Evolutionary conservation across 306 rosid genomes (phyloP).

Genomic region (Cucumis melo): DNA sequence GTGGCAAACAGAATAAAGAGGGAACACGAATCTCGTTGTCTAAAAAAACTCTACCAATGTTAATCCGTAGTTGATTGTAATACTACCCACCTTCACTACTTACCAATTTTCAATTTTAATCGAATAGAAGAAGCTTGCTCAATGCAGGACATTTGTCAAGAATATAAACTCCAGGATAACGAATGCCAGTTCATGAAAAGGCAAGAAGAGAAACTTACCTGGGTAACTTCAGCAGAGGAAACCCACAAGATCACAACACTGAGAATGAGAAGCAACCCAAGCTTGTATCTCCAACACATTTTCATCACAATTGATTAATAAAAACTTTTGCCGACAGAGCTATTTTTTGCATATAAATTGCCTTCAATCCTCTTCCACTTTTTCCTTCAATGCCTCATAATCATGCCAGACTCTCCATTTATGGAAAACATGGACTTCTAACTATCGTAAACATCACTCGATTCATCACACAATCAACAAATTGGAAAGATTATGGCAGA

Average conservation of each 20-base stretch:
- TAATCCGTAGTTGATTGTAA: not conserved
- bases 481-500: not conserved
- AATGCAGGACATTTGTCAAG: not conserved
- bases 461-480: not conserved
- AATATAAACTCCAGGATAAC: not conserved
- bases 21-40: not conserved
- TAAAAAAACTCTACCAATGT: not conserved
- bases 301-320: not conserved
- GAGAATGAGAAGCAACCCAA: constrained; percentile 17
- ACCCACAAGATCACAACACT: constrained; percentile 20
- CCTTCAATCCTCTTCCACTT: not conserved
- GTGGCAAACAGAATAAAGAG: not conserved
- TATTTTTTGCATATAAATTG: not conserved
- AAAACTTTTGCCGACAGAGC: not conserved
- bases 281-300: constrained; percentile 19
- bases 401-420: not conserved
- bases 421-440: not conserved
- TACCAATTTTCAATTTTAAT: not conserved
- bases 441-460: not conserved
- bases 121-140: not conserved
- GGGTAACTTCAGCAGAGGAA: constrained; percentile 22
- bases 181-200: not conserved
- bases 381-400: not conserved
- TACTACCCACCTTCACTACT: not conserved
- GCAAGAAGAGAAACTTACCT: constrained; percentile 9